Percentiles rank a stretch among this genome's conserved stretches.
phyloP scores from a whole-genome alignment of 208 protist species.

The Crithidia acanthocephali region DNA sequence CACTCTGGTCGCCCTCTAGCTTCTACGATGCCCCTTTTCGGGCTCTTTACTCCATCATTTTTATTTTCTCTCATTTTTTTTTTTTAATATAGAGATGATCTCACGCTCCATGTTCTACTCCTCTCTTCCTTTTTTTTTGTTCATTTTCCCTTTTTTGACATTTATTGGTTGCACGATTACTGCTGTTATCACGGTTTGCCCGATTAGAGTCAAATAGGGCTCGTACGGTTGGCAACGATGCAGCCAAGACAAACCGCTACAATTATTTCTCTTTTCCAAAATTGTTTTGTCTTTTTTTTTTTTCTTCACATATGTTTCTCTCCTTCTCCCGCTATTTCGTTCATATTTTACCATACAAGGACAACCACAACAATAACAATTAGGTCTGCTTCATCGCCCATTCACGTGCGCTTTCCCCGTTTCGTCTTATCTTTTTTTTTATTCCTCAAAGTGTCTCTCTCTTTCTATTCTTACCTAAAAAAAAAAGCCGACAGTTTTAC shows the following conservation, averaged over 20 bases:
- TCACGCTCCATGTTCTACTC: neutral
- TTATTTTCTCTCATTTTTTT: neutral
- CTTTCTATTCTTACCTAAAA: constrained; percentile 19
- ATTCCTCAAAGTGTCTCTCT: constrained; percentile 1
- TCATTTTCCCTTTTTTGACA: too few species aligned
- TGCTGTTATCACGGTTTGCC: too few species aligned
- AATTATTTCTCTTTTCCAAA: too few species aligned
- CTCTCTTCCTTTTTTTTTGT: too few species aligned
- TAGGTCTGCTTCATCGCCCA: neutral
- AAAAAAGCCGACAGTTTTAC: constrained; percentile 1
- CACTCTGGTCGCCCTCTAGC: neutral
- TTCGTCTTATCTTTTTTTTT: neutral
- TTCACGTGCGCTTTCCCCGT: neutral
- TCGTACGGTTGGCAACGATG: too few species aligned
- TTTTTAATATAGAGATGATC: neutral
- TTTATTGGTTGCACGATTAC: too few species aligned
- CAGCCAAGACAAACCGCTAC: too few species aligned
- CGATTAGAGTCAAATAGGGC: too few species aligned
- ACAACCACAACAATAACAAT: neutral
- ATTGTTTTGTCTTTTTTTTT: too few species aligned
- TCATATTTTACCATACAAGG: neutral
- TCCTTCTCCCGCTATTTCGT: too few species aligned
- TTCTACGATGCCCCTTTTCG: neutral
- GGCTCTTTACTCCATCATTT: neutral
- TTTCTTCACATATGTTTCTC: too few species aligned